These are phyloP conservation scores for Abrus pulchellus DNA, from an alignment of 306 rosid genomes.

Conservation along the genomic window DNA sequence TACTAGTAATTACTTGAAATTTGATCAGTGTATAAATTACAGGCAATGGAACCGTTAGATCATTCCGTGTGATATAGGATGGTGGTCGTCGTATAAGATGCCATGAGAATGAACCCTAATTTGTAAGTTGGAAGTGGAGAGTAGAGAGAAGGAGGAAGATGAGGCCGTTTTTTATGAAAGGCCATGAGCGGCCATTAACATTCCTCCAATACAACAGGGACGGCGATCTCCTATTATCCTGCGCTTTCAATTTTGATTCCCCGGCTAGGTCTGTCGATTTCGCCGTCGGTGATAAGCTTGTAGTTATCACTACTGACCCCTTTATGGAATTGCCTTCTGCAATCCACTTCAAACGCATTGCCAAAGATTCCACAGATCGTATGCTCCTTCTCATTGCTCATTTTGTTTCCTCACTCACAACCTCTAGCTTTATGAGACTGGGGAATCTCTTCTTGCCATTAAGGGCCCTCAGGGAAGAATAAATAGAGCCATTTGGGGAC, in stretches of 20 bases:
- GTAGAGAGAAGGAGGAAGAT: conserved; percentile 36
- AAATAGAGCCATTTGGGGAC: conserved; percentile 95
- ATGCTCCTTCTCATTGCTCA: not conserved
- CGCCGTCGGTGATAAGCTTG: conserved; percentile 69
- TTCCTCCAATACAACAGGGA: conserved; percentile 85
- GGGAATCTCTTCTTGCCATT: conserved; percentile 69
- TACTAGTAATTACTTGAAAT: too few relatives aligned
- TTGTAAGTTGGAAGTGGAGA: too few relatives aligned
- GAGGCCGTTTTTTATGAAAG: conserved; percentile 97
- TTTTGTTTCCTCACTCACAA: too few relatives aligned
- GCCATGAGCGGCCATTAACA: conserved; percentile 93
- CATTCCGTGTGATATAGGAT: too few relatives aligned
- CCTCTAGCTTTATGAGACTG: conserved; percentile 58
- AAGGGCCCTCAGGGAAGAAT: conserved; percentile 93
- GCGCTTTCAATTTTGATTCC: conserved; percentile 79
- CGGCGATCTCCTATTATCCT: conserved; percentile 86
- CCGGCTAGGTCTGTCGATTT: conserved; percentile 80
- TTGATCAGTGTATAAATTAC: too few relatives aligned
- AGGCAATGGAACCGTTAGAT: too few relatives aligned
- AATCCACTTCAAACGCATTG: conserved; percentile 72
- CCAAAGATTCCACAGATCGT: conserved; percentile 67
- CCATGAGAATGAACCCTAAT: not conserved
- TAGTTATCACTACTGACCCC: conserved; percentile 73
- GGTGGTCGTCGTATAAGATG: too few relatives aligned
- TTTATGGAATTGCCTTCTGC: conserved; percentile 79